Percentiles rank a stretch among this genome's conserved stretches.
These are phyloP conservation scores for Acorus gramineus DNA, from an alignment of 106 monocot genomes.

Conservation along the genomic window DNA sequence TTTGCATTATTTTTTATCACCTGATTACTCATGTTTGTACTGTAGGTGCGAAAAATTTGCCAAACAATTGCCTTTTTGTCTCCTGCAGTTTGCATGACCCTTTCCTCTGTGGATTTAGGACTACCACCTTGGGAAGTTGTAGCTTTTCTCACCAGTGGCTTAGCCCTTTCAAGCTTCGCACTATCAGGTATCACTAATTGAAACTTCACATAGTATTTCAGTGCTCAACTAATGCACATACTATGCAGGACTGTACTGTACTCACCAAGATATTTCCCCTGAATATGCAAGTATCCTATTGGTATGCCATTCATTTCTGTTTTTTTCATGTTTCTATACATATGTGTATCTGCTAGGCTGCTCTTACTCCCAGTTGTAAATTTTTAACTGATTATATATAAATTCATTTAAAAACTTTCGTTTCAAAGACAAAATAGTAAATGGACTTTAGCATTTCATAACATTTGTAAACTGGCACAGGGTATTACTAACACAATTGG, in stretches of 20 bases:
- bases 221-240: too few relatives aligned
- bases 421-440: too few relatives aligned
- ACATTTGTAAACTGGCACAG: conserved; percentile 17
- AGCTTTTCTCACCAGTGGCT: conserved; percentile 65
- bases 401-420: too few relatives aligned
- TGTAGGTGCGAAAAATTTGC: conserved; percentile 97
- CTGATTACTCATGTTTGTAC: background rate
- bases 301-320: conserved; percentile 25
- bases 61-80: conserved; percentile 95
- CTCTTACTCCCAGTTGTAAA: too few relatives aligned
- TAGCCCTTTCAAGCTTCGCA: conserved; percentile 88
- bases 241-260: conserved; percentile 79
- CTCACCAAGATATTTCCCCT: conserved; percentile 97
- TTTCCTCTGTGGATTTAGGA: conserved; percentile 91
- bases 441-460: too few relatives aligned
- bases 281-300: conserved; percentile 91
- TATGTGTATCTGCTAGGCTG: too few relatives aligned
- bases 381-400: too few relatives aligned
- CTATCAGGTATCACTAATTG: conserved; percentile 52
- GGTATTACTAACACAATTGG: conserved; percentile 94
- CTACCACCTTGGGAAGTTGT: conserved; percentile 86
- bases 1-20: background rate
- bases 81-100: conserved; percentile 88
- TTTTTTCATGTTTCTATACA: background rate
- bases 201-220: too few relatives aligned